Evolutionary conservation across 371 early-diverging fungal genomes (phyloP).

Genomic region (Funneliformis caledonium): DNA sequence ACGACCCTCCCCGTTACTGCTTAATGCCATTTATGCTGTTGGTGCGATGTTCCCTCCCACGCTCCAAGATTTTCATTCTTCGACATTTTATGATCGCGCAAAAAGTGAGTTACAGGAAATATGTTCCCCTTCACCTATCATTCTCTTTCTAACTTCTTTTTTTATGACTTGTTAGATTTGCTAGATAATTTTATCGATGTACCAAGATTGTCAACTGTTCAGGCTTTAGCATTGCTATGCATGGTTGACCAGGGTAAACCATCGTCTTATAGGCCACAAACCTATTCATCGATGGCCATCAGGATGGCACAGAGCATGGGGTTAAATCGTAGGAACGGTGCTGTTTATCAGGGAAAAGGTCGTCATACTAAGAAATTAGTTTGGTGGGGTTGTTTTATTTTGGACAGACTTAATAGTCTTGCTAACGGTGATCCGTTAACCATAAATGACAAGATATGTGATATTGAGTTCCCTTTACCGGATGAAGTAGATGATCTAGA

Average conservation of each 20-base stretch:
- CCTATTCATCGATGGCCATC: slow-evolving; percentile 59
- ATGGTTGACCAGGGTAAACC: slow-evolving; percentile 61
- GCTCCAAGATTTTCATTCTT: slow-evolving; percentile 37
- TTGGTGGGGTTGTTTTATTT: slow-evolving; percentile 59
- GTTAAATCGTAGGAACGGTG: slow-evolving; percentile 53
- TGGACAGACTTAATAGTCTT: slow-evolving; percentile 53
- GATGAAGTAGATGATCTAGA: slow-evolving; percentile 46
- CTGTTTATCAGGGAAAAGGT: slow-evolving; percentile 24
- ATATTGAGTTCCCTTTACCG: slow-evolving; percentile 53
- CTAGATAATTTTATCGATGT: slow-evolving; percentile 64
- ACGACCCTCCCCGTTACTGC: slow-evolving; percentile 49
- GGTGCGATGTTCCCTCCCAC: slow-evolving; percentile 53
- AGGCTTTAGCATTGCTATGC: slow-evolving; percentile 59
- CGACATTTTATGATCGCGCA: slow-evolving; percentile 56
- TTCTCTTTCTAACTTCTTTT: no score
- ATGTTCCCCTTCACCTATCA: no score
- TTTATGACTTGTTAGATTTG: slow-evolving; percentile 7
- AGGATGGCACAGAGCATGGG: slow-evolving; percentile 59
- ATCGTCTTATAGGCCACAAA: slow-evolving; percentile 56
- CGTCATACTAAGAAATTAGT: slow-evolving; percentile 49
- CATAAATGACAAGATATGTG: slow-evolving; percentile 55
- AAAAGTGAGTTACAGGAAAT: slow-evolving; percentile 35
- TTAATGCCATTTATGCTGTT: slow-evolving; percentile 59
- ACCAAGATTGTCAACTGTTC: slow-evolving; percentile 63
- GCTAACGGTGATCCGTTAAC: slow-evolving; percentile 52